Base-by-base conservation (phyloP, 495 filamentous ascomycete genomes). In the Melanomma pulvis-pyrius region DNA sequence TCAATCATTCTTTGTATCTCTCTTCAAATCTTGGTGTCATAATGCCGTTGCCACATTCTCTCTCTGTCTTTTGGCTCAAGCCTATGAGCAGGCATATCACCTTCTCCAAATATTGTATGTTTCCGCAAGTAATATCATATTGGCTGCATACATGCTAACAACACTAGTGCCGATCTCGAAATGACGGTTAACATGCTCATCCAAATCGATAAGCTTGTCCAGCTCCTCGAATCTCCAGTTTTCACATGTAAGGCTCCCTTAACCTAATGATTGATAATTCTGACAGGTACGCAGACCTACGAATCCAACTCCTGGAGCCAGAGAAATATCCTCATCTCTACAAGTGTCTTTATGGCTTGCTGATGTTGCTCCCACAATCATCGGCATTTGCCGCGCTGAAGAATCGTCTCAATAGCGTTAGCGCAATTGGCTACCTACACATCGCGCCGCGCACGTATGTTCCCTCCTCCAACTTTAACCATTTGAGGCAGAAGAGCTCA, bases 111-210 rank as follows among this genome's bases (percentile, higher is more conserved):
- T 98, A 59, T 97, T 99, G 92, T 96, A 74, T 28, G 19, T 4
- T 36, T 32, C 15, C 24, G 7, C 8, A 25, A 4, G 7, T 28
- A 26, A 28, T 8, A 30, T 50, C 22, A n/a, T 44, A 29, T 19
- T 22, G 11, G 8, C 4, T 55, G 44, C 30, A 4, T 24, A 59
- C 39, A 63, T 68, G 66, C 82, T 88, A 73, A 88, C 71, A 19
- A 13, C 56, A 22, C 11, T 68, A 96, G 92, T 77, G 96, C 92
- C 55, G 96, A 99, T 66, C 84, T 99, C 26, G 96, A 99, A 78
- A 98, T 98, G 90, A 98, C 94, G 0, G 93, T 99, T 67, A 96
- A 94, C 66, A 94, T 97, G 79, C 86, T 99, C 59, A 98, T 99
- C 55, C 96, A 99, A 75, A 96, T 99, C 73, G 96, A 99, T 77